Evolutionary conservation across 192 early-diverging fungal species (phyloP), one percentile per base, ranked within the genome.

Genomic region (Backusella psychrophila): DNA sequence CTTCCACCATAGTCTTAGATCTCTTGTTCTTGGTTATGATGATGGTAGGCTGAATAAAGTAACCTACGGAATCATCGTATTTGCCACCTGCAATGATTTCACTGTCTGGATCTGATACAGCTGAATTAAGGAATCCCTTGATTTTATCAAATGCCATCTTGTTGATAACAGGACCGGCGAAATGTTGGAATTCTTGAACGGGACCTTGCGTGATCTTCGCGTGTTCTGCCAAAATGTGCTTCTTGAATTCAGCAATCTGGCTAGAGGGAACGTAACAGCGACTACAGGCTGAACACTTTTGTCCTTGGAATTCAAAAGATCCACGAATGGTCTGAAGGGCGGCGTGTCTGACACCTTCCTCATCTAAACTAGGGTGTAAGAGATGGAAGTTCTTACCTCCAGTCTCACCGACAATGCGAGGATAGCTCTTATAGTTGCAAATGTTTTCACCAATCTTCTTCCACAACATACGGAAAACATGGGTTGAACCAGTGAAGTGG

Each of bases 321-420:
- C 87, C 92, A 66, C 98, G 92, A 76, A 99, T 90, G 44, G 98
- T 98, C 83, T 95, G 93, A 79, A 92, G 75, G 75, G 93, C 98
- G 7, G 94, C 96, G 52, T 90, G 88, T 44, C 85, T 85, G 29
- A 93, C 82, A 84, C 94, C 90, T 41, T 91, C 95, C 69, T 83
- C 79, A 80, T 93, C 88, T 14, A 83, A 67, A 9, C 85, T 82
- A 12, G 85, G 82, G 83, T 98, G 96, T 44, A 98, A 79, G 72
- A 99, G 83, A 78, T 99, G 98, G 90, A 96, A 97, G 91, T 99
- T 99, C 89, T 99, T 99, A 72, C 98, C 98, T 79, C 98, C 98
- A 33, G 97, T 98, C 86, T 99, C 97, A 81, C 97, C 97, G 17
- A 99, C 97, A 73, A 99, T 94, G 80, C 97, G 94, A 66, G 97